Conservation (phyloP, 805 yeast genomes). For the Kuraishia capsulata region DNA sequence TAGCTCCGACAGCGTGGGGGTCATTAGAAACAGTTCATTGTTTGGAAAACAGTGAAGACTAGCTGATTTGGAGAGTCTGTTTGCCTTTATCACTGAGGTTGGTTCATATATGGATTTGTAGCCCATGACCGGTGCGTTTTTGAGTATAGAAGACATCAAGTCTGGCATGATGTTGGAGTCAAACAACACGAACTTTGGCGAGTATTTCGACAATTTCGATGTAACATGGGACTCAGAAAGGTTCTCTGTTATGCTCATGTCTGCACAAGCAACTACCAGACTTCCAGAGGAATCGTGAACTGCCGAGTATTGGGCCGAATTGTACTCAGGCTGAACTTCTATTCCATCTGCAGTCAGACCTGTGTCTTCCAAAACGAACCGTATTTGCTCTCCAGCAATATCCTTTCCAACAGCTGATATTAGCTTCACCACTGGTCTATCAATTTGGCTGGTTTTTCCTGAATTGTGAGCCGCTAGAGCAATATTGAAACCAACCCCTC, state of each 20-base stretch:
- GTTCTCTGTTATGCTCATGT: constrained; percentile 63
- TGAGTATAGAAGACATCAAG: constrained; percentile 28
- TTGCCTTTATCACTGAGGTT: constrained; percentile 61
- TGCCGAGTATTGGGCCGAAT: constrained; percentile 69
- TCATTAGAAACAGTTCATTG: constrained; percentile 33
- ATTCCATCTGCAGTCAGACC: constrained; percentile 32
- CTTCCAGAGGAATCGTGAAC: constrained; percentile 55
- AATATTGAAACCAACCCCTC: constrained; percentile 83
- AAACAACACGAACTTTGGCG: constrained; percentile 44
- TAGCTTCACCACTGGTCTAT: no score
- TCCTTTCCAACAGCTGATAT: constrained; percentile 50
- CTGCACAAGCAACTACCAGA: constrained; percentile 71
- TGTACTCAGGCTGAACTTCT: constrained; percentile 11
- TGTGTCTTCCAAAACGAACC: constrained; percentile 15
- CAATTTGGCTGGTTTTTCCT: constrained; percentile 10
- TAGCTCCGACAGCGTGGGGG: constrained; percentile 68
- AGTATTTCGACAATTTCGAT: constrained; percentile 25
- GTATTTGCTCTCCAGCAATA: constrained; percentile 34
- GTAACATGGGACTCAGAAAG: constrained; percentile 32
- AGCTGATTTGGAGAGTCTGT: constrained; percentile 30
- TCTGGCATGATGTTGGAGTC: constrained; percentile 59
- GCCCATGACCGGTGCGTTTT: constrained; percentile 3
- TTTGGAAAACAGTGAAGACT: constrained; percentile 38
- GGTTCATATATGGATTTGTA: constrained; percentile 56
- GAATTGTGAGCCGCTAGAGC: constrained; percentile 44